Evolutionary conservation across 495 filamentous ascomycete species (phyloP).

Genomic region (Penicillium antarcticum): DNA sequence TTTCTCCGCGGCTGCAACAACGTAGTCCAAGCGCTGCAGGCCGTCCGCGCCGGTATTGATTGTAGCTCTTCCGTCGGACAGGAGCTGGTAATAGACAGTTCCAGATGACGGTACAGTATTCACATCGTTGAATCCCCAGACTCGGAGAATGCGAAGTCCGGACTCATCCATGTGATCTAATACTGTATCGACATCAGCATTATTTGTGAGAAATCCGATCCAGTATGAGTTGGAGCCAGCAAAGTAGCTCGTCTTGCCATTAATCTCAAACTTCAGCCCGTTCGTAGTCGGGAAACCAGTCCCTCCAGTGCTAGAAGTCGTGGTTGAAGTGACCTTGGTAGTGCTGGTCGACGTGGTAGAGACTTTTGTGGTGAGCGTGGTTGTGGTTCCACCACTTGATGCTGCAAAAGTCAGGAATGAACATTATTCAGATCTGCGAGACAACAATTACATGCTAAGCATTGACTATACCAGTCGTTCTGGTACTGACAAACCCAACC

Average conservation of each 20-base stretch:
- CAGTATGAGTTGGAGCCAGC: conserved; percentile 74
- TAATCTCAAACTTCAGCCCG: conserved; percentile 58
- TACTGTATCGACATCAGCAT: conserved; percentile 60
- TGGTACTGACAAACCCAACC: conserved; percentile 30
- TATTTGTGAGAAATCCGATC: conserved; percentile 64
- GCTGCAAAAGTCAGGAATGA: neutral
- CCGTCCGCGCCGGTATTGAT: conserved; percentile 69
- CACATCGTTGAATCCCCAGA: conserved; percentile 73
- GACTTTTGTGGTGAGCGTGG: neutral
- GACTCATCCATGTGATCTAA: conserved; percentile 47
- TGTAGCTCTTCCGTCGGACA: conserved; percentile 47
- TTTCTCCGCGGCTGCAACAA: conserved; percentile 57
- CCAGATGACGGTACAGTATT: conserved; percentile 43
- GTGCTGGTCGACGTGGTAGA: neutral
- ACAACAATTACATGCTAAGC: conserved; percentile 19
- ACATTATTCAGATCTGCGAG: neutral
- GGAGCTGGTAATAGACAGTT: conserved; percentile 59
- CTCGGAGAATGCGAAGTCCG: conserved; percentile 64
- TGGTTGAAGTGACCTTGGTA: conserved; percentile 7
- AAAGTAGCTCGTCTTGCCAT: conserved; percentile 59
- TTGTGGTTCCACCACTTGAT: neutral
- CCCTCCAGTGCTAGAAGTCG: conserved; percentile 12
- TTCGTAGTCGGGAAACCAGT: conserved; percentile 46
- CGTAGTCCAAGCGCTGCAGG: conserved; percentile 64
- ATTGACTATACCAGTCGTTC: conserved; percentile 40